Conservation (phyloP, 371 early-diverging fungal genomes). For the Circinella minor region DNA sequence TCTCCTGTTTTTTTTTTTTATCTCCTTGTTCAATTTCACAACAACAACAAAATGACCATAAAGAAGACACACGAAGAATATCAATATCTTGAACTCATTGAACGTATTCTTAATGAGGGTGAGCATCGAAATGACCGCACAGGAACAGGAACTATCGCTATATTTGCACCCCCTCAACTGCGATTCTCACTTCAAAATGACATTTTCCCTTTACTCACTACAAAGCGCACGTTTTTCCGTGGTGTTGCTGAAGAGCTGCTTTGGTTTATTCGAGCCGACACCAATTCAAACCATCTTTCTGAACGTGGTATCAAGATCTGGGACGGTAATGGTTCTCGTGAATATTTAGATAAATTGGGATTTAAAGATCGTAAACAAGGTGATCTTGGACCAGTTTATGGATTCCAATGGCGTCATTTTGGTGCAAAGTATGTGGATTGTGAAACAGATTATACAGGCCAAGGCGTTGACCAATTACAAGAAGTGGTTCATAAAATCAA, state of each 20-base stretch:
- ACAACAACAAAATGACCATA: not conserved
- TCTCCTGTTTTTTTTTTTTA: too few species aligned
- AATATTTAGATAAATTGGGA: slow-evolving; percentile 89
- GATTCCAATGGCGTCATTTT: slow-evolving; percentile 99
- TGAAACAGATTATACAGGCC: slow-evolving; percentile 89
- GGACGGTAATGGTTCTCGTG: slow-evolving; percentile 97
- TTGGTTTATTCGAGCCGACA: slow-evolving; percentile 97
- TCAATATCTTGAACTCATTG: slow-evolving; percentile 91
- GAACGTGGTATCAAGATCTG: slow-evolving; percentile 95
- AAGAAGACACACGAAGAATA: slow-evolving; percentile 71
- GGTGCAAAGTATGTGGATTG: slow-evolving; percentile 94
- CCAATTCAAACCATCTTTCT: slow-evolving; percentile 82
- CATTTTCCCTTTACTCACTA: slow-evolving; percentile 94
- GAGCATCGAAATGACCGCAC: slow-evolving; percentile 91
- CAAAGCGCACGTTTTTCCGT: slow-evolving; percentile 94
- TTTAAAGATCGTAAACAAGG: slow-evolving; percentile 84
- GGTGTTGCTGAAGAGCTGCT: slow-evolving; percentile 96
- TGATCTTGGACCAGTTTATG: slow-evolving; percentile 99
- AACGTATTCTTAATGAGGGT: slow-evolving; percentile 82
- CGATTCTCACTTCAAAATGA: slow-evolving; percentile 87
- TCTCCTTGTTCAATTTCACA: not conserved
- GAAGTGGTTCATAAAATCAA: slow-evolving; percentile 90
- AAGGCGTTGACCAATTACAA: slow-evolving; percentile 96
- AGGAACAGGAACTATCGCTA: slow-evolving; percentile 94
- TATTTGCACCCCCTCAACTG: slow-evolving; percentile 94